These are phyloP conservation scores for Steccherinum ochraceum DNA, from an alignment of 768 basidiomycete genomes.

Conservation along the genomic window DNA sequence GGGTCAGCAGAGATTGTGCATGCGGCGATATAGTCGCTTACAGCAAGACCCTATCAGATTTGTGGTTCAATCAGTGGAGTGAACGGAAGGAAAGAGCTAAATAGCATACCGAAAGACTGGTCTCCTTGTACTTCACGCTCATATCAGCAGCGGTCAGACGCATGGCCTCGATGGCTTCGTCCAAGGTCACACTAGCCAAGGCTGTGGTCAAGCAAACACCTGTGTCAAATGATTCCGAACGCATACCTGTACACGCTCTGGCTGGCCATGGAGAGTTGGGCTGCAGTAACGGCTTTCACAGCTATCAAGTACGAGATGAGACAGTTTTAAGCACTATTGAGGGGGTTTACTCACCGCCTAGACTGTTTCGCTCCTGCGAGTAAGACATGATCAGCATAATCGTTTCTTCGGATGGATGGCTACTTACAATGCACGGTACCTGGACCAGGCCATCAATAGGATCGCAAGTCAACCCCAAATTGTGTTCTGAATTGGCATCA, in stretches of 20 bases:
- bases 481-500: constrained; percentile 57
- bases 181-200: constrained; percentile 78
- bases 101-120: constrained; percentile 73
- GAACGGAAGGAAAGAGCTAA: background rate
- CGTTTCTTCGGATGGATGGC: constrained; percentile 5
- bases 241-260: constrained; percentile 61
- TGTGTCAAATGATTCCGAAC: too few species aligned
- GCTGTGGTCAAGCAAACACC: too few species aligned
- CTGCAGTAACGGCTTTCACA: constrained; percentile 90
- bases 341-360: constrained; percentile 54
- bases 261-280: constrained; percentile 91
- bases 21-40: too few species aligned
- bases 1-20: constrained; percentile 9
- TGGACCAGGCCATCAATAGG: constrained; percentile 92
- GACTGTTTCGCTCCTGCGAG: constrained; percentile 71
- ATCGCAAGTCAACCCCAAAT: constrained; percentile 87
- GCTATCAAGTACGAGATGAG: constrained; percentile 35
- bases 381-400: constrained; percentile 4
- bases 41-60: constrained; percentile 47
- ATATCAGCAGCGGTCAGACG: constrained; percentile 88
- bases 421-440: constrained; percentile 87
- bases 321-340: background rate
- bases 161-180: constrained; percentile 97
- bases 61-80: background rate
- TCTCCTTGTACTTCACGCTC: constrained; percentile 95